phyloP scores from a whole-genome alignment of 768 basidiomycete species.

The Fomitopsis serialis region DNA sequence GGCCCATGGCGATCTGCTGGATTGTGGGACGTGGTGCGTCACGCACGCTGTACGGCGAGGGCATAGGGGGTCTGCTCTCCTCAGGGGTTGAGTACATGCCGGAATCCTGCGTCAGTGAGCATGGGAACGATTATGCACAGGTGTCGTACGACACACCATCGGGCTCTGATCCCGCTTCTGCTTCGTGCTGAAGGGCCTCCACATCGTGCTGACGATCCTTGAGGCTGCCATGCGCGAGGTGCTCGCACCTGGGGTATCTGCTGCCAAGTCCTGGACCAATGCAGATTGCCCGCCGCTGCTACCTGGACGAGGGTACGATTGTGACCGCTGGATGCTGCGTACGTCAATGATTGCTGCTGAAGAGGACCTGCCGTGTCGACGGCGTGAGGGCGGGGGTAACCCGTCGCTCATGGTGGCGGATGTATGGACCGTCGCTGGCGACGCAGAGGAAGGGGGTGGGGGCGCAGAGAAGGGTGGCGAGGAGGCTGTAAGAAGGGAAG shows the following conservation, averaged over 20 bases:
- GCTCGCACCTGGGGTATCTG: conserved; percentile 5
- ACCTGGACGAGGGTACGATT: background rate
- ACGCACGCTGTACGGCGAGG: conserved; percentile 29
- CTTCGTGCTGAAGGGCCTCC: conserved; percentile 12
- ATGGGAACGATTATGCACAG: background rate
- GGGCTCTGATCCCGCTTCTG: conserved; percentile 13
- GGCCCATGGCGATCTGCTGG: conserved; percentile 77
- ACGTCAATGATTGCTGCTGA: background rate
- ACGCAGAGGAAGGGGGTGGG: background rate
- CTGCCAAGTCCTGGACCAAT: background rate
- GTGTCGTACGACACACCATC: conserved; percentile 5
- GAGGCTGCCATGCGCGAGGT: conserved; percentile 11
- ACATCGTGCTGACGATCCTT: conserved; percentile 15
- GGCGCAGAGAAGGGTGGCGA: background rate
- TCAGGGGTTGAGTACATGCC: conserved; percentile 23
- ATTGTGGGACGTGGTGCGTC: conserved; percentile 46
- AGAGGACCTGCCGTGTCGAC: conserved; percentile 1
- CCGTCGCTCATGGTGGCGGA: background rate
- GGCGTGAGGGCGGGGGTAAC: background rate
- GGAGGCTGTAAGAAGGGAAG: background rate
- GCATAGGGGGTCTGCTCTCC: conserved; percentile 17
- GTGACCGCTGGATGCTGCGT: background rate
- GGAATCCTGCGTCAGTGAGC: conserved; percentile 3
- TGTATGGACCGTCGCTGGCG: background rate
- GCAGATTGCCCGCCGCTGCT: background rate